Evolutionary conservation across 129 eudicot genomes (phyloP), one percentile per base, ranked within the genome.

Genomic region (Silybum marianum): DNA sequence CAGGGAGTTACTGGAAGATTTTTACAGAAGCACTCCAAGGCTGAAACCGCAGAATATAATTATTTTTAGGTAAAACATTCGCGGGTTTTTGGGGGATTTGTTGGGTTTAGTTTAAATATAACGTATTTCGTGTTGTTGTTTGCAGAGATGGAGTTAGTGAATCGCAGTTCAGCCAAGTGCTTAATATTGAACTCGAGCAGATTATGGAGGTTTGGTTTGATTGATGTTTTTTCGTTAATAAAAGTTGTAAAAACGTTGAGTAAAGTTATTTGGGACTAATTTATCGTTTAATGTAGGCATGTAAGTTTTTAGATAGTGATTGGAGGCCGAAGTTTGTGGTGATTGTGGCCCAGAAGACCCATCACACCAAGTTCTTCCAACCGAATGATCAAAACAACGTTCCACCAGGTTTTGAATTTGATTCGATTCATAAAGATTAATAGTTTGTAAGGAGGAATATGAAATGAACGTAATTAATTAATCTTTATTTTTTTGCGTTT

Each of bases 91-190:
- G 62, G 72, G 62, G 9, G 44, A 36, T 36, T 58, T 19, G 25
- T 36, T 21, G 32, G 19, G 48, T 28, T 24, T 10, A 6, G 39
- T 21, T 12, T 39, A 34, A n/a, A n/a, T n/a, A 11, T 30, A 36
- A 19, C 23, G 3, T n/a, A 22, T 58, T 76, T 38, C 25, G 12
- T 22, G 2, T 34, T 71, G 76, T 60, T 13, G 13, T 30, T 34
- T 81, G 30, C 69, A 90, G 98, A 75, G 98, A 93, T 81, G 94
- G 97, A 0, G 97, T 93, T 1, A 88, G 97, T 40, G 98, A 93
- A 63, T 90, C 95, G 1, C 97, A 93, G 75, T 93, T 93, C 81
- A 91, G 81, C 14, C 98, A 93, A 81, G 97, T 93, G 67, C 78
- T 91, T 7, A 93, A 91, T 79, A 72, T 85, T 28, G 98, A 93